phyloP scores from a whole-genome alignment of 106 monocot genomes.

The Dendrobium nobile region DNA sequence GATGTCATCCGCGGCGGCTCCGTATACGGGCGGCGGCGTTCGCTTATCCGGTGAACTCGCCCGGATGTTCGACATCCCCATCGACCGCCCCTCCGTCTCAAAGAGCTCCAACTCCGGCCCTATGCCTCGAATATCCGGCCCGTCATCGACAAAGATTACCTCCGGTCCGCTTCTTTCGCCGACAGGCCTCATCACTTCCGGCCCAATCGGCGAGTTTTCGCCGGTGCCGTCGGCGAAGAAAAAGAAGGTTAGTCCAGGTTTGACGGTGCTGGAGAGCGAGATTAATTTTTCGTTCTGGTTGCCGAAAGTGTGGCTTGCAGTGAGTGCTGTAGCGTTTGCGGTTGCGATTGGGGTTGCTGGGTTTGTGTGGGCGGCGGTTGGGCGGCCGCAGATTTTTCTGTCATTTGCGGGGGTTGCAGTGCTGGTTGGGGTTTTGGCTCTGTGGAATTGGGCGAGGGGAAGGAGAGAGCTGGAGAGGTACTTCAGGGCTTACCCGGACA shows the following conservation, averaged over 20 bases:
- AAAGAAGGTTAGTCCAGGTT: slow-evolving; percentile 4
- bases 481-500: slow-evolving; percentile 21
- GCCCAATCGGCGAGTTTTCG: slow-evolving; percentile 13
- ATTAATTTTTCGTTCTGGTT: slow-evolving; percentile 11
- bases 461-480: slow-evolving; percentile 33
- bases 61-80: slow-evolving; percentile 32
- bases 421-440: neutral
- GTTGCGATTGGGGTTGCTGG: slow-evolving; percentile 26
- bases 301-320: slow-evolving; percentile 18
- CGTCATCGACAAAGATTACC: slow-evolving; percentile 12
- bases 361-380: slow-evolving; percentile 17
- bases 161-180: slow-evolving; percentile 41
- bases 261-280: slow-evolving; percentile 12
- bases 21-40: slow-evolving; percentile 44
- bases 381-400: slow-evolving; percentile 2
- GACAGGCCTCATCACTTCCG: slow-evolving; percentile 40
- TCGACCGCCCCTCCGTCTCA: neutral
- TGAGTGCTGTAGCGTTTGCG: slow-evolving; percentile 8
- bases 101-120: slow-evolving; percentile 9
- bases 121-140: slow-evolving; percentile 3
- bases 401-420: slow-evolving; percentile 9
- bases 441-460: slow-evolving; percentile 32
- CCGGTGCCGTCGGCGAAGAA: neutral
- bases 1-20: slow-evolving; percentile 9
- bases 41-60: slow-evolving; percentile 32